Evolutionary conservation across 2,329 filamentous ascomycete species (phyloP).

Genomic region (Calonectria leucothoes): DNA sequence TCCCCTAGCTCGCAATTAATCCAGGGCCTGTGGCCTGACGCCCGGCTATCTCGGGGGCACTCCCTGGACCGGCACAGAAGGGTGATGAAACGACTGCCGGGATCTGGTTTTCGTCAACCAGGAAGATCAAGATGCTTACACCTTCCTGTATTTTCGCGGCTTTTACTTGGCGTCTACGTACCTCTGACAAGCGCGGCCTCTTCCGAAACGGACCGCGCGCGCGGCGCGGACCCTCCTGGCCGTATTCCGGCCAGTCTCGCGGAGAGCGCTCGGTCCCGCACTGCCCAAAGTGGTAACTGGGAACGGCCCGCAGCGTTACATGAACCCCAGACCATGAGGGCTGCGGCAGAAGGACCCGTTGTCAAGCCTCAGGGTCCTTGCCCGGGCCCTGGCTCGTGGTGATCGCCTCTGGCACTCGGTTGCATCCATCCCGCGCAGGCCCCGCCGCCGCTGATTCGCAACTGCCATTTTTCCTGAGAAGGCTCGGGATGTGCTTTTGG

Average conservation of each 20-base stretch:
- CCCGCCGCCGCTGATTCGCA: neutral
- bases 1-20: slow-evolving; percentile 2
- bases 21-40: neutral
- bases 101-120: slow-evolving; percentile 11
- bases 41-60: neutral
- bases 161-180: slow-evolving; percentile 4
- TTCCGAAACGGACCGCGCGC: neutral
- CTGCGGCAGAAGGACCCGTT: neutral
- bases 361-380: neutral
- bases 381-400: neutral
- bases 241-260: slow-evolving; percentile 1
- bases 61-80: neutral
- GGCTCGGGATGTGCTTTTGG: neutral
- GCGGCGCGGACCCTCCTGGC: neutral
- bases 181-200: slow-evolving; percentile 1
- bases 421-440: neutral
- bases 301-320: neutral
- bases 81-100: slow-evolving; percentile 7
- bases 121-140: neutral
- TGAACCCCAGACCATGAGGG: neutral
- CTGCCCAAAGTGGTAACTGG: slow-evolving; percentile 12
- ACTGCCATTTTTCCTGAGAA: neutral
- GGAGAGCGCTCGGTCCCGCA: slow-evolving; percentile 20
- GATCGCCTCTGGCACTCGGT: neutral
- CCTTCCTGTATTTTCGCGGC: neutral